These are phyloP conservation scores for Penicillium pulvis DNA, from an alignment of 495 filamentous ascomycete species.

Conservation along the genomic window DNA sequence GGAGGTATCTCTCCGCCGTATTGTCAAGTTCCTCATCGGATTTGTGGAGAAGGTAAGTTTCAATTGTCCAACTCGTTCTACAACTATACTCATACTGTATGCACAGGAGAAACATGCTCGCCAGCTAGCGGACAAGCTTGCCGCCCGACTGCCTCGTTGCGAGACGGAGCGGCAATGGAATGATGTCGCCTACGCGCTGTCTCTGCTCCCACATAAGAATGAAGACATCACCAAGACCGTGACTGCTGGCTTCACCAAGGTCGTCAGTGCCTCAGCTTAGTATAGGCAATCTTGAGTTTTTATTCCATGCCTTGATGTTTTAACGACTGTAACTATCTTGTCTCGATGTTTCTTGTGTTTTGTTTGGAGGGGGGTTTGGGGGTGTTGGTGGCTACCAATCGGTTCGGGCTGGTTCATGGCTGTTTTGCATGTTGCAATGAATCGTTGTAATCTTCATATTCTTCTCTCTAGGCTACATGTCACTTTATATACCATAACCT, in stretches of 20 bases:
- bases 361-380: slow-evolving; percentile 1
- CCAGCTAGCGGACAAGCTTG: slow-evolving; percentile 90
- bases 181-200: slow-evolving; percentile 90
- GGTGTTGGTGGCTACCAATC: slow-evolving; percentile 13
- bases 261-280: slow-evolving; percentile 69
- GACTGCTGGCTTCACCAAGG: slow-evolving; percentile 74
- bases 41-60: slow-evolving; percentile 92
- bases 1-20: slow-evolving; percentile 78
- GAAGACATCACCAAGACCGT: slow-evolving; percentile 91
- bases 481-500: background rate
- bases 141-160: slow-evolving; percentile 80
- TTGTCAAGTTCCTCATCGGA: slow-evolving; percentile 88
- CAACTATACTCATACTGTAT: slow-evolving; percentile 9
- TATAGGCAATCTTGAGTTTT: background rate
- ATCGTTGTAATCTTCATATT: background rate
- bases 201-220: slow-evolving; percentile 91
- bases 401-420: background rate
- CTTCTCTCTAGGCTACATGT: background rate
- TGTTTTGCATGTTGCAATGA: background rate
- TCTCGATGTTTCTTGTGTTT: background rate
- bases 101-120: slow-evolving; percentile 94
- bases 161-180: slow-evolving; percentile 96
- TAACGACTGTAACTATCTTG: slow-evolving; percentile 22
- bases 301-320: slow-evolving; percentile 17
- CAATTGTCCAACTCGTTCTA: slow-evolving; percentile 1